Percentiles rank a stretch among this genome's conserved stretches.
These are phyloP conservation scores for Domatiomyces catenatus DNA, from an alignment of 2,329 filamentous ascomycete genomes.

Conservation along the genomic window DNA sequence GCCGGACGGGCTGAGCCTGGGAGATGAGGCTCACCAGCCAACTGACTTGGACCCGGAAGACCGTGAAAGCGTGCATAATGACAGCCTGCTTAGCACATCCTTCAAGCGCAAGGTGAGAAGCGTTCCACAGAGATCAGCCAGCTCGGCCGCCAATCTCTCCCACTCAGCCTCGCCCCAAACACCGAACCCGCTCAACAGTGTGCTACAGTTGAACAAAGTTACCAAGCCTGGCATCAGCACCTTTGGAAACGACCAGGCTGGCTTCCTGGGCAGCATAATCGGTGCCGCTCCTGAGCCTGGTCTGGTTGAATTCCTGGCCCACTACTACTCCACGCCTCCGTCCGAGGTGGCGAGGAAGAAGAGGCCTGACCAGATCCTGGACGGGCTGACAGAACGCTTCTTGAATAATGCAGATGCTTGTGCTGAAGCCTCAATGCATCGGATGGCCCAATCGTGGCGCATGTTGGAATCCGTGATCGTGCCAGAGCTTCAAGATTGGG, in stretches of 20 bases:
- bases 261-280: slow-evolving; percentile 34
- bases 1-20: slow-evolving; percentile 29
- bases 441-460: slow-evolving; percentile 44
- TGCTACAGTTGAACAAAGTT: slow-evolving; percentile 33
- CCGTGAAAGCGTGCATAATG: neutral
- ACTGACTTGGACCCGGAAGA: neutral
- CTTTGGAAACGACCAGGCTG: slow-evolving; percentile 29
- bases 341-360: slow-evolving; percentile 16
- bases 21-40: slow-evolving; percentile 26
- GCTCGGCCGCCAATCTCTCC: slow-evolving; percentile 39
- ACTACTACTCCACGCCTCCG: slow-evolving; percentile 28
- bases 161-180: slow-evolving; percentile 32
- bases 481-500: slow-evolving; percentile 32
- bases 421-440: slow-evolving; percentile 33
- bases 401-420: slow-evolving; percentile 40
- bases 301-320: slow-evolving; percentile 29
- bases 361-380: slow-evolving; percentile 19
- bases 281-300: slow-evolving; percentile 29
- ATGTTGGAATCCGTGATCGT: slow-evolving; percentile 37
- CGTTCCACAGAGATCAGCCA: slow-evolving; percentile 28
- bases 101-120: neutral
- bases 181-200: slow-evolving; percentile 12
- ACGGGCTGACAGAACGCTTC: slow-evolving; percentile 29
- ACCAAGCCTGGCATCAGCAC: slow-evolving; percentile 22
- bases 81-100: neutral